Conservation (phyloP, 257 asterid genomes). For the Solanum virginianum region DNA sequence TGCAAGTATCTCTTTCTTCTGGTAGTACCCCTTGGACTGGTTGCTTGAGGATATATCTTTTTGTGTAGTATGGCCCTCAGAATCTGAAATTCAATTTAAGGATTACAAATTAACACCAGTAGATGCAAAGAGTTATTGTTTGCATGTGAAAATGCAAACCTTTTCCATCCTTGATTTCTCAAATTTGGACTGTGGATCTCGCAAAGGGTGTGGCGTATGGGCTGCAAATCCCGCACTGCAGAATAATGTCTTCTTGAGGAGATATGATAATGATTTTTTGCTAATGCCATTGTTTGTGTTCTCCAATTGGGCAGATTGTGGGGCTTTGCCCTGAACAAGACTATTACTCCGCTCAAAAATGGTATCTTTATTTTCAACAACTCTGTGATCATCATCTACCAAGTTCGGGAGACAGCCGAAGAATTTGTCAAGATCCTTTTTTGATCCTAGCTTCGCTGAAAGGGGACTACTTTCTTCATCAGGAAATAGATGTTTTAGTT, state of each 20-base stretch:
- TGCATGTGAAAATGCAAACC: slow-evolving; percentile 21
- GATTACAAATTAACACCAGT: too few species aligned
- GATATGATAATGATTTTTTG: slow-evolving; percentile 38
- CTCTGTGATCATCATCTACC: slow-evolving; percentile 7
- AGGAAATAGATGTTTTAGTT: slow-evolving; percentile 10
- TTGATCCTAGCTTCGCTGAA: slow-evolving; percentile 11
- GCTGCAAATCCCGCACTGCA: slow-evolving; percentile 29
- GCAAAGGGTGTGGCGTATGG: slow-evolving; percentile 16
- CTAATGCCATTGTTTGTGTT: slow-evolving; percentile 19
- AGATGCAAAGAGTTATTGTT: neutral
- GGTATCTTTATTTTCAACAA: neutral
- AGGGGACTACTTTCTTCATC: neutral
- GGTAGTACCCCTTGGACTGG: slow-evolving; percentile 12
- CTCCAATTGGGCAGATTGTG: slow-evolving; percentile 9
- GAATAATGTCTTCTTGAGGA: slow-evolving; percentile 46
- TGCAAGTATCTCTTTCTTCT: slow-evolving; percentile 34
- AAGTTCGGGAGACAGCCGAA: slow-evolving; percentile 11
- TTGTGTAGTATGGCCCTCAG: slow-evolving; percentile 56
- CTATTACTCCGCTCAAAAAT: slow-evolving; percentile 8
- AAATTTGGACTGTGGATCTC: slow-evolving; percentile 36
- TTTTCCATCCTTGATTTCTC: slow-evolving; percentile 56
- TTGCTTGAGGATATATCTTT: slow-evolving; percentile 52
- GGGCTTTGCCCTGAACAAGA: slow-evolving; percentile 15
- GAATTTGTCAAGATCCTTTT: slow-evolving; percentile 19
- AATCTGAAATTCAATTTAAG: slow-evolving; percentile 23